Conservation (phyloP, 148 eudicot genomes). For the Bassia scoparia region DNA sequence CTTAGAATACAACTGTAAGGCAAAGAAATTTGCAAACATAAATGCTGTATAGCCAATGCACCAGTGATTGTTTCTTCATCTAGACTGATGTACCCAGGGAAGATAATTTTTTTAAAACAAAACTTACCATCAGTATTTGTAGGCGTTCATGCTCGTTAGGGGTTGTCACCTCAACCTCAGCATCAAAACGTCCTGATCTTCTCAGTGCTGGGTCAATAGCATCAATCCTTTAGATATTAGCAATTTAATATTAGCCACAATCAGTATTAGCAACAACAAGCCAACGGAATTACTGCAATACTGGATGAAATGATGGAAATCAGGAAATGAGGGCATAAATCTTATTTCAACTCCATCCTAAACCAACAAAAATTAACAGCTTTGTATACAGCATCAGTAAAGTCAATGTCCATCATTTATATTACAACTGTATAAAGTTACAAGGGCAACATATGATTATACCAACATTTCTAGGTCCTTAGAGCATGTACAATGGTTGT, state of each 20-base stretch:
- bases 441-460: neutral
- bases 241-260: slow-evolving; percentile 23
- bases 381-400: neutral
- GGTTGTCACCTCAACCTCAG: slow-evolving; percentile 90
- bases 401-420: too few species aligned
- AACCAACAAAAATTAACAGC: neutral
- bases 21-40: neutral
- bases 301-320: neutral
- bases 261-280: slow-evolving; percentile 19
- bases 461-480: neutral
- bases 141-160: slow-evolving; percentile 83
- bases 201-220: slow-evolving; percentile 93
- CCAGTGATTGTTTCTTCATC: neutral
- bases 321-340: neutral
- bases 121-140: slow-evolving; percentile 62
- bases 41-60: neutral
- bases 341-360: neutral
- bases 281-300: neutral
- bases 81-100: neutral
- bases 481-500: too few species aligned
- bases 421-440: too few species aligned
- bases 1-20: slow-evolving; percentile 67
- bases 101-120: neutral
- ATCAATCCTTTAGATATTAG: slow-evolving; percentile 57
- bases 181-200: slow-evolving; percentile 94